Base-by-base conservation (phyloP, 2,329 filamentous ascomycete genomes). In the Botrytis hyacinthi region DNA sequence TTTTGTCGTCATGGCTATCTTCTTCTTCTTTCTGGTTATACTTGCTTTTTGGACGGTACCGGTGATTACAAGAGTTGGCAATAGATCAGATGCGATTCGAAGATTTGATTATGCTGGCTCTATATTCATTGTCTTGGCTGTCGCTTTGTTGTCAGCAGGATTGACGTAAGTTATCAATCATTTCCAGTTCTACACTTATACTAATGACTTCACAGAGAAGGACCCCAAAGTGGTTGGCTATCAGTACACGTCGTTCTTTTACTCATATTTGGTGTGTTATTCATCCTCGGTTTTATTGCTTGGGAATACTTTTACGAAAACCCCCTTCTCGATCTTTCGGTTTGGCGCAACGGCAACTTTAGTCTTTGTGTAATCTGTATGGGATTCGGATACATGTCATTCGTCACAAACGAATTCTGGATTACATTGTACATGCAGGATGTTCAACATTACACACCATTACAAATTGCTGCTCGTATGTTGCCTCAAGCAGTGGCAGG, bases 401-500 rank as follows among this genome's bases (percentile, higher is more conserved):
- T 93, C 77, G 84, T 87, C 1, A 84, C 87, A 8, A 84, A 87
- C 44, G 82, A 85, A 29, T 92, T 92, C 80, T 92, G 89, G 87
- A 82, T 91, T 2, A 85, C 90, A 0, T 85, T 92, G 12, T 92
- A 88, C 80, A 87, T 93, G 82, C 90, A 93, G 80, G 82, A 88
- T 51, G 81, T 90, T 48, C 83, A 86, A 61, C 71, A 81, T 14
- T 83, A 87, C 73, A 85, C 85, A 0, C 85, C 91, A 0, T 83
- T 93, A 3, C 42, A 69, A 14, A 78, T 78, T 51, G 90, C 90
- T 0, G 86, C 91, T 6, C 87, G 88, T 73, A 82, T 93, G 65
- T 84, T 93, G 2, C 91, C 91, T 0, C 90, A 91, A 84, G 88
- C 88, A 1, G 84, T 92, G 63, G 86, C 86, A 32, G 90, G 90